Conservation (phyloP, 2,329 filamentous ascomycete genomes). For the Annulohypoxylon truncatum region DNA sequence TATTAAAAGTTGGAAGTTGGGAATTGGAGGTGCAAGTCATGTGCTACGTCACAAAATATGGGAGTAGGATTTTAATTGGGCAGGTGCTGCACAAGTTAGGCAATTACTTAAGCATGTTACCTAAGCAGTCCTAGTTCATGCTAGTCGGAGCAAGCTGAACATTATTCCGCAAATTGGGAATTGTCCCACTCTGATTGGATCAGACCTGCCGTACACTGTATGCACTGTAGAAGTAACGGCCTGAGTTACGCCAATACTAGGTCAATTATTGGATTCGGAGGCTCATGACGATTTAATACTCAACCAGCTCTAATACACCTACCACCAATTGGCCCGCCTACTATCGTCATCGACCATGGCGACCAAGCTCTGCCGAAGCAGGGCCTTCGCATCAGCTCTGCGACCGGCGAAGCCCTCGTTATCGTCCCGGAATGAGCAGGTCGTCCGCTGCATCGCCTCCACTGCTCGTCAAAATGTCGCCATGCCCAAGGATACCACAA, state of each 20-base stretch:
- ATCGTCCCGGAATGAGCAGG: conserved; percentile 55
- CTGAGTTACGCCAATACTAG: conserved; percentile 8
- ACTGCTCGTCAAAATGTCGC: conserved; percentile 63
- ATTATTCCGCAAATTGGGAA: conserved; percentile 37
- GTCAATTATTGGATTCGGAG: conserved; percentile 4
- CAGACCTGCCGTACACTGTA: conserved; percentile 1
- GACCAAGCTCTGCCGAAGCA: conserved; percentile 68
- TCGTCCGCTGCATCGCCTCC: conserved; percentile 62
- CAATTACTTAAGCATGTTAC: neutral
- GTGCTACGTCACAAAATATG: conserved; percentile 34
- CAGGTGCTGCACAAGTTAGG: conserved; percentile 1
- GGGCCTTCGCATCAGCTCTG: conserved; percentile 67
- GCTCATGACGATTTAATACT: conserved; percentile 32
- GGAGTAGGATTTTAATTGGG: conserved; percentile 4
- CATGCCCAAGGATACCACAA: conserved; percentile 70
- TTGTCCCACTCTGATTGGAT: conserved; percentile 30
- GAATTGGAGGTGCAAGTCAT: conserved; percentile 29
- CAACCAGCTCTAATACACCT: conserved; percentile 26
- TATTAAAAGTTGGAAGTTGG: conserved; percentile 2
- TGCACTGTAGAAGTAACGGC: conserved; percentile 21
- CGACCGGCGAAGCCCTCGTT: conserved; percentile 62
- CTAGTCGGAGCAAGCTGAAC: conserved; percentile 22
- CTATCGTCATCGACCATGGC: conserved; percentile 63
- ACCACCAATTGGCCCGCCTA: conserved; percentile 59
- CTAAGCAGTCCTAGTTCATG: neutral